Percentiles rank a stretch among this genome's conserved stretches.
phyloP scores from a whole-genome alignment of 345 rosid genomes.

The Rhizophora apiculata region DNA sequence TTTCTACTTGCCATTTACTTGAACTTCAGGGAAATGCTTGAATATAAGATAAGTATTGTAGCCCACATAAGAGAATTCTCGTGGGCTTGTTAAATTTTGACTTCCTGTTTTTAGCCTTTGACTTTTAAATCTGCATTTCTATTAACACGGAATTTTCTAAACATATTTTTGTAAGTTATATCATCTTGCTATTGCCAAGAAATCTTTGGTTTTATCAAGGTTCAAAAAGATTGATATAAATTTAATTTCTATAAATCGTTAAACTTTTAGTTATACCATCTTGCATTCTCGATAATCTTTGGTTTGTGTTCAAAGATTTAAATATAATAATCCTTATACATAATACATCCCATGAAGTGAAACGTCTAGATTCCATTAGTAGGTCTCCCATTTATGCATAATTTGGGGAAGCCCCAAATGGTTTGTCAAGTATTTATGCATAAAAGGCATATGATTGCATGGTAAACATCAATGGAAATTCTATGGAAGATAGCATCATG shows the following conservation, averaged over 20 bases:
- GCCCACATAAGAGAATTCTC: too few relatives aligned
- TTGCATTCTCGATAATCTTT: not conserved
- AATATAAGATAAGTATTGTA: too few relatives aligned
- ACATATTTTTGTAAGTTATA: not conserved
- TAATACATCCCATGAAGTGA: conserved; percentile 44
- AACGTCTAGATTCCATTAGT: conserved; percentile 33
- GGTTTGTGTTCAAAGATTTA: not conserved
- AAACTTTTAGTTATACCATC: not conserved
- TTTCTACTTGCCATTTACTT: too few relatives aligned
- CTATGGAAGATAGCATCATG: conserved; percentile 29
- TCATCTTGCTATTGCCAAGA: not conserved
- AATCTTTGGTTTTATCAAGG: not conserved
- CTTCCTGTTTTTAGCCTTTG: not conserved
- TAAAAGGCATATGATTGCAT: conserved; percentile 94
- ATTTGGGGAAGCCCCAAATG: conserved; percentile 33
- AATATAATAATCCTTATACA: conserved; percentile 18
- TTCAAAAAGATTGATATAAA: not conserved
- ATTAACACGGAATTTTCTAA: not conserved
- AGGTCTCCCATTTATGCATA: conserved; percentile 34
- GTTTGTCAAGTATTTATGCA: conserved; percentile 47
- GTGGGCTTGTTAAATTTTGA: too few relatives aligned
- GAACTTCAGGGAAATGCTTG: too few relatives aligned
- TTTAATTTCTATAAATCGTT: not conserved
- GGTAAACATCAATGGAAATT: conserved; percentile 56
- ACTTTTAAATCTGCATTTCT: not conserved